A percentile compares a stretch with the other conserved stretches of the same genome.
phyloP scores from a whole-genome alignment of 2,329 filamentous ascomycete genomes.

The Cordyceps farinosa region DNA sequence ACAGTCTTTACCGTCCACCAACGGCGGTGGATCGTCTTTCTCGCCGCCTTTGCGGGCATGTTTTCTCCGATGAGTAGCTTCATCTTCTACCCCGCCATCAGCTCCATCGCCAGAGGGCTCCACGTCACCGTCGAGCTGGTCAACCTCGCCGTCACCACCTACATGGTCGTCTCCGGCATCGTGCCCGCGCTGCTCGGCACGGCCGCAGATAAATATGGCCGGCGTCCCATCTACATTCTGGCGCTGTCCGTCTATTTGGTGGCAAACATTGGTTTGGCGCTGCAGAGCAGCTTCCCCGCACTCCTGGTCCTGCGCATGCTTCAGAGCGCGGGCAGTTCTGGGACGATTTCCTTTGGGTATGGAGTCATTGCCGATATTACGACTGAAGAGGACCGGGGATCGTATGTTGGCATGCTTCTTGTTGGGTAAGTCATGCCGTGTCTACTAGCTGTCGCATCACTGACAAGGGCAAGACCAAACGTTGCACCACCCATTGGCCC shows the following conservation, averaged over 20 bases:
- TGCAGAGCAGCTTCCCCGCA: conserved; percentile 16
- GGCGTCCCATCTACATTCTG: conserved; percentile 18
- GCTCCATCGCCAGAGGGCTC: conserved; percentile 23
- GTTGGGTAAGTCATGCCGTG: not conserved
- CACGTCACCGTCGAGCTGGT: conserved; percentile 26
- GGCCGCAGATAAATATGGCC: conserved; percentile 34
- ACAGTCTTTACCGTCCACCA: conserved; percentile 11
- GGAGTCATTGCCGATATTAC: not conserved
- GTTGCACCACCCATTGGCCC: conserved; percentile 31
- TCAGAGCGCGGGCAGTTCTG: conserved; percentile 14
- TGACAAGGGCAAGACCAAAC: not conserved
- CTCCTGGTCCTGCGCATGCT: conserved; percentile 16
- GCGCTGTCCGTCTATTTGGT: conserved; percentile 17
- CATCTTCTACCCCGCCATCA: conserved; percentile 29
- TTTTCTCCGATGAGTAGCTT: conserved; percentile 26
- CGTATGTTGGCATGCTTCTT: not conserved
- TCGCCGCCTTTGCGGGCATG: conserved; percentile 21
- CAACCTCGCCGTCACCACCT: conserved; percentile 38
- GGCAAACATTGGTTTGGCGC: conserved; percentile 20
- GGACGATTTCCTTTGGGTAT: not conserved
- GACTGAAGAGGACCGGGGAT: not conserved
- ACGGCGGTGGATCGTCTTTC: conserved; percentile 25
- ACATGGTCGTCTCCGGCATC: conserved; percentile 43
- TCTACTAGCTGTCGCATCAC: not conserved
- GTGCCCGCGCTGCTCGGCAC: conserved; percentile 40